Evolutionary conservation across 805 yeast species (phyloP).

Genomic region (Debaryomyces castellii): DNA sequence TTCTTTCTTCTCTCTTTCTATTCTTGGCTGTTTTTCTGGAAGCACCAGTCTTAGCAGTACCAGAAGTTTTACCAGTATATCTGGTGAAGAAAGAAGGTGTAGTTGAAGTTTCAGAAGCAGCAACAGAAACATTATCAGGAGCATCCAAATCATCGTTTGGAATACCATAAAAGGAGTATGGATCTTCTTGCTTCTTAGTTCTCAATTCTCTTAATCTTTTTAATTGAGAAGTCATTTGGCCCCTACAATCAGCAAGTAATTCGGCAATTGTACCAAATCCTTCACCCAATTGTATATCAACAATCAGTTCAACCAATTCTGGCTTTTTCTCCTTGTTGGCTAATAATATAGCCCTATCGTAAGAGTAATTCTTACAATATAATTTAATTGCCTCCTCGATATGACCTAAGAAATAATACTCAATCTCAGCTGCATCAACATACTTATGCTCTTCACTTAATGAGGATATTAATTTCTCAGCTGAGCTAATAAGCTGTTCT

Average conservation of each 20-base stretch:
- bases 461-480: constrained; percentile 58
- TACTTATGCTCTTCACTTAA: constrained; percentile 71
- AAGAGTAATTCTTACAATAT: constrained; percentile 73
- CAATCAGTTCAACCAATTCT: constrained; percentile 53
- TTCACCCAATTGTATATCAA: constrained; percentile 78
- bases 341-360: constrained; percentile 72
- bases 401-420: constrained; percentile 59
- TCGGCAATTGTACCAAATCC: constrained; percentile 88
- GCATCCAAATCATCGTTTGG: constrained; percentile 60
- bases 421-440: constrained; percentile 77
- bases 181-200: constrained; percentile 78
- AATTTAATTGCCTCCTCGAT: constrained; percentile 60
- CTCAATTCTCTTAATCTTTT: constrained; percentile 82
- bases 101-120: constrained; percentile 91
- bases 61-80: constrained; percentile 93
- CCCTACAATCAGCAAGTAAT: constrained; percentile 86
- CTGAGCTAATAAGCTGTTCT: constrained; percentile 43
- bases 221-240: constrained; percentile 81
- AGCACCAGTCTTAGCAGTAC: constrained; percentile 96
- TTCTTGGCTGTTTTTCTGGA: constrained; percentile 91
- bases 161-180: constrained; percentile 76
- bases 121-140: constrained; percentile 92
- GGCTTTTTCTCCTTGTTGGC: constrained; percentile 45
- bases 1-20: constrained; percentile 91
- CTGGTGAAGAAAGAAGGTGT: constrained; percentile 92